Base-by-base conservation (phyloP, 2,329 filamentous ascomycete species). In the Phyllosticta capitalensis region DNA sequence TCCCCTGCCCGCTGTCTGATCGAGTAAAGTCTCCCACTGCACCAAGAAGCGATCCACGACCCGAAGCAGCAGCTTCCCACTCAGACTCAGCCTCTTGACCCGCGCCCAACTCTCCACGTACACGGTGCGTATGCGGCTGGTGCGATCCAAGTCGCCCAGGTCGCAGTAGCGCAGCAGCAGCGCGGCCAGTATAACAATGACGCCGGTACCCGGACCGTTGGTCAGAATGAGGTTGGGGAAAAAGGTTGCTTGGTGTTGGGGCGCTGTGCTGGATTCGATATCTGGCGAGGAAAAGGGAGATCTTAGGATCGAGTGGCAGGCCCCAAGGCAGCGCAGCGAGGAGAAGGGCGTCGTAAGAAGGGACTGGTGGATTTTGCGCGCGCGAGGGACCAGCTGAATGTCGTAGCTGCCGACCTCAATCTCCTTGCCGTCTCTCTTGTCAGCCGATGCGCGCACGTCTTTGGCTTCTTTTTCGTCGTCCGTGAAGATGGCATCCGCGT, bases 21-120 rank as follows among this genome's bases (percentile, higher is more conserved):
- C 69, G 1, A 82, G 83, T 50, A 94, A 76, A 59, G 77, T 74
- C 61, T 83, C 79, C 80, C 92, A 94, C 77, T 96, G 92, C 59
- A 95, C 90, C 56, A 95, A 72, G 67, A 95, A 89, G 54, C 86
- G 76, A 72, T 95, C 89, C 54, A 88, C 88, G 49, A 95, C 74
- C 52, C 78, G 75, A 1, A 87, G 74, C 60, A 99, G 77, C 45
- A 97, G 75, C 69, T 83, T 86, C 0, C 92, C 94, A 45, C 90
- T 95, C 61, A 96, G 72, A 75, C 92, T 97, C 64, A 97, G 74
- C 12, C 83, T 86, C 64, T 81, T 86, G 17, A 95, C 89, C 17
- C 94, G 82, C 2, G 94, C 92, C 87, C 92, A 96, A 20, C 89
- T 94, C 78, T 99, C 94, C 26, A 96, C 83, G 71, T 94, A 99